Percentiles rank a stretch among this genome's conserved stretches.
Evolutionary conservation across 331 rosid genomes (phyloP).

Genomic region (Arachis monticola): DNA sequence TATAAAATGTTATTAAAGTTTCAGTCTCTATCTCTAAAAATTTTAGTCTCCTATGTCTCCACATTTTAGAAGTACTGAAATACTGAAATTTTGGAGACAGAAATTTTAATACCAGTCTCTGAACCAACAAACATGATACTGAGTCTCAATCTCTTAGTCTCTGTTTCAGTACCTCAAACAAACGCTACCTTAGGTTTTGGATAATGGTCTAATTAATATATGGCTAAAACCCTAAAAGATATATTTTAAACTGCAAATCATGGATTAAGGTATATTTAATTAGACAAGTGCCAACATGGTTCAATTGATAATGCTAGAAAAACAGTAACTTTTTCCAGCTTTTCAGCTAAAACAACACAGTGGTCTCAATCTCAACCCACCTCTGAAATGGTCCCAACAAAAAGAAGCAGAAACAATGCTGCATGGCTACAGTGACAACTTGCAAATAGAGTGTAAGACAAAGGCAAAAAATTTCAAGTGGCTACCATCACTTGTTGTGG

Average conservation of each 20-base stretch:
- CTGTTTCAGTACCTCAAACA: no score
- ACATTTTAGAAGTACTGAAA: no score
- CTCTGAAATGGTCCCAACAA: constrained; percentile 32
- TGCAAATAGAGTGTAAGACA: neutral
- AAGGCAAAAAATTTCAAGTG: neutral
- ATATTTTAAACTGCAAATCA: neutral
- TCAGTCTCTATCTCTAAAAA: no score
- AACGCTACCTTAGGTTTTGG: neutral
- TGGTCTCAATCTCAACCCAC: neutral
- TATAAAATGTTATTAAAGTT: no score
- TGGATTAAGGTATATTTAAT: neutral
- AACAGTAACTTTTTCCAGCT: neutral
- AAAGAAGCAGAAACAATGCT: constrained; percentile 8
- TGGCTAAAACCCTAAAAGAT: neutral
- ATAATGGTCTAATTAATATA: neutral
- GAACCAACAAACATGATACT: no score
- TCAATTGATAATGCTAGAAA: neutral
- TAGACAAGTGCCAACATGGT: neutral
- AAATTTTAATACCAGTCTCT: no score
- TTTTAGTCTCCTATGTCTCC: no score
- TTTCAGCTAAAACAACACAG: constrained; percentile 8
- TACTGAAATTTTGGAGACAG: no score
- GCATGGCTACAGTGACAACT: constrained; percentile 4
- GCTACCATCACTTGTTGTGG: constrained; percentile 1
- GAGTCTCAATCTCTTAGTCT: neutral